Evolutionary conservation across 106 monocot genomes (phyloP).

Genomic region (Triglochin maritima): DNA sequence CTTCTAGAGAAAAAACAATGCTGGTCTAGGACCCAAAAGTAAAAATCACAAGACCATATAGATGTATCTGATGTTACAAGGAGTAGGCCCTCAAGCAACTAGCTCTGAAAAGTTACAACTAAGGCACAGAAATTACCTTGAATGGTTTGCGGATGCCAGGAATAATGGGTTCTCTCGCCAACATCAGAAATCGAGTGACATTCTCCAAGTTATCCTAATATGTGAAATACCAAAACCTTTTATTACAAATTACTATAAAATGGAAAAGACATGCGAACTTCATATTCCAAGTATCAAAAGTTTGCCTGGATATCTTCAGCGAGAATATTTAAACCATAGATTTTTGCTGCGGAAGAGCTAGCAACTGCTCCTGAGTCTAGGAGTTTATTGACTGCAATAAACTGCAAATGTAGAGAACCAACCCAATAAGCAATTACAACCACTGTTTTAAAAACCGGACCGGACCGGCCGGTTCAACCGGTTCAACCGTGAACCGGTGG

Average conservation of each 20-base stretch:
- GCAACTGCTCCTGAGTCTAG: slow-evolving; percentile 87
- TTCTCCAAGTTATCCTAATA: slow-evolving; percentile 85
- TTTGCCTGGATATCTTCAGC: slow-evolving; percentile 64
- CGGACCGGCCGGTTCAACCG: too few relatives aligned
- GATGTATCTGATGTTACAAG: not conserved
- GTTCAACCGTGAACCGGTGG: too few relatives aligned
- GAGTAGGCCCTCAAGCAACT: too few relatives aligned
- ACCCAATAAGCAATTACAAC: not conserved
- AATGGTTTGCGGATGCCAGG: slow-evolving; percentile 53
- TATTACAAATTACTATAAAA: not conserved
- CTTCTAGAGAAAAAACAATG: slow-evolving; percentile 97
- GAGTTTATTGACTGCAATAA: slow-evolving; percentile 51
- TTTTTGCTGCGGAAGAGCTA: slow-evolving; percentile 66
- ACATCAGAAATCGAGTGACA: slow-evolving; percentile 83
- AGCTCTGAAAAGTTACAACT: too few relatives aligned
- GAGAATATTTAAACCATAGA: slow-evolving; percentile 78
- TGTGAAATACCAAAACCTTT: not conserved
- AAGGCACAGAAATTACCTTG: slow-evolving; percentile 36
- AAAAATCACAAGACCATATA: not conserved
- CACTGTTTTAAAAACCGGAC: too few relatives aligned
- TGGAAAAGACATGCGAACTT: not conserved
- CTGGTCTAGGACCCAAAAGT: slow-evolving; percentile 50
- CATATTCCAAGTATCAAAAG: not conserved
- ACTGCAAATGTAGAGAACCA: slow-evolving; percentile 29
- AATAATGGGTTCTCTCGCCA: slow-evolving; percentile 94